These are phyloP conservation scores for Geotrichum fermentans DNA, from an alignment of 1,139 yeast genomes.

Conservation along the genomic window DNA sequence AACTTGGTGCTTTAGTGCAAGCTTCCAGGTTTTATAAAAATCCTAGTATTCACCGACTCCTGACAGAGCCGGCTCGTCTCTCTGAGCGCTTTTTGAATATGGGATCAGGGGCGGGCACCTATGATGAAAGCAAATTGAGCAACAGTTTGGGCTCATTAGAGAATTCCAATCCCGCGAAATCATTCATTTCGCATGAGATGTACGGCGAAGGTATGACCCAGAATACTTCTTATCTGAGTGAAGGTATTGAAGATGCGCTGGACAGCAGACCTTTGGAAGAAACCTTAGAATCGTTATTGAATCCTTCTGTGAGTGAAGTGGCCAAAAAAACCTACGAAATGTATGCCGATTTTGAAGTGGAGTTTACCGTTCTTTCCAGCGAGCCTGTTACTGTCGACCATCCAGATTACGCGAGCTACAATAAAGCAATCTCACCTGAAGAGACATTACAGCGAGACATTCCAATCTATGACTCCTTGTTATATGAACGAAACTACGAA, in stretches of 20 bases:
- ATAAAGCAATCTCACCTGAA: slow-evolving; percentile 11
- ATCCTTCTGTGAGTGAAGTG: slow-evolving; percentile 8
- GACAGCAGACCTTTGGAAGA: slow-evolving; percentile 9
- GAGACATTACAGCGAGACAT: slow-evolving; percentile 8
- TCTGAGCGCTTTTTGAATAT: slow-evolving; percentile 16
- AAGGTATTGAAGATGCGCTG: neutral
- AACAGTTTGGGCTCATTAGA: slow-evolving; percentile 11
- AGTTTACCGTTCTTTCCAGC: slow-evolving; percentile 15
- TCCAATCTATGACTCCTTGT: slow-evolving; percentile 1
- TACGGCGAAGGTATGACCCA: neutral
- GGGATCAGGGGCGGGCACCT: slow-evolving; percentile 8
- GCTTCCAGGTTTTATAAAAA: slow-evolving; percentile 20
- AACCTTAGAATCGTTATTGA: slow-evolving; percentile 4
- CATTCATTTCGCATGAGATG: neutral
- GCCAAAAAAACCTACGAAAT: slow-evolving; percentile 14
- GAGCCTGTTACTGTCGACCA: slow-evolving; percentile 16
- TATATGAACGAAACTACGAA: slow-evolving; percentile 11
- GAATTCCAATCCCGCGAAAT: neutral
- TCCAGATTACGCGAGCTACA: slow-evolving; percentile 16
- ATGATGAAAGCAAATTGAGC: slow-evolving; percentile 5
- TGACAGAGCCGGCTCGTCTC: slow-evolving; percentile 15
- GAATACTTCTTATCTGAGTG: neutral
- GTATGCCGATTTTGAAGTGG: slow-evolving; percentile 15
- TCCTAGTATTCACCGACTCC: slow-evolving; percentile 18
- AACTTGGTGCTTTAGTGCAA: slow-evolving; percentile 17